Evolutionary conservation across 1,139 yeast genomes (phyloP), one percentile per base, ranked within the genome.

Genomic region (Kodamaea derodonti): DNA sequence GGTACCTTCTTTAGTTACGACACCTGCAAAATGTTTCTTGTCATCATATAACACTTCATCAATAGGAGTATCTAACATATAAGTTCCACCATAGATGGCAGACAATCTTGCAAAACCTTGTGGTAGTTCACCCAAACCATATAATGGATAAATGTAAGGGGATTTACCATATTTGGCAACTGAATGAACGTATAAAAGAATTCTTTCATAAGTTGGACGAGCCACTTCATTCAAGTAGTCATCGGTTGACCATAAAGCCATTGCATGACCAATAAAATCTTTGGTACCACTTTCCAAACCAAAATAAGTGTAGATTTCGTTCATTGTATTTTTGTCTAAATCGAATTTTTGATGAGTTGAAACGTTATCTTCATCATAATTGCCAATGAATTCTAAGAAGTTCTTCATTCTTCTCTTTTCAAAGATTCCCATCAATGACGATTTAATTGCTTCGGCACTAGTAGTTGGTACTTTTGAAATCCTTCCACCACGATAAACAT

Each of bases 41-140:
- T 74, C 80, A 34, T 74, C 80, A 57, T 83, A 88, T 35, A 84
- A 72, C 20, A 88, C 75, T 61, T 90, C 95, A 43, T 92, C 96
- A 43, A 94, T 81, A 35, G 97, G 96, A 31, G 95, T 90, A 59
- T 88, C 95, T 56, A 92, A 78, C 98, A 92, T 94, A 59, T 88
- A 92, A 23, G 98, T 92, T 54, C 99, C 98, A 46, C 99, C 99
- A 54, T 92, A 90, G 47, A 92, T 92, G 28, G 98, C 98, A 29
- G 95, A 83, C 47, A 92, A 77, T 58, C 99, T 78, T 13, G 98
- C 97, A 69, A 92, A 92, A 11, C 97, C 98, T 64, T 92, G 99
- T 14, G 99, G 99, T 42, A 92, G 73, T 62, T 92, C 99, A 33
- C 99, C 98, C 41, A 94, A 74, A 9, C 99, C 99, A 57, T 92